These are phyloP conservation scores for Verticillium nubilum DNA, from an alignment of 2,329 filamentous ascomycete genomes.

Conservation along the genomic window DNA sequence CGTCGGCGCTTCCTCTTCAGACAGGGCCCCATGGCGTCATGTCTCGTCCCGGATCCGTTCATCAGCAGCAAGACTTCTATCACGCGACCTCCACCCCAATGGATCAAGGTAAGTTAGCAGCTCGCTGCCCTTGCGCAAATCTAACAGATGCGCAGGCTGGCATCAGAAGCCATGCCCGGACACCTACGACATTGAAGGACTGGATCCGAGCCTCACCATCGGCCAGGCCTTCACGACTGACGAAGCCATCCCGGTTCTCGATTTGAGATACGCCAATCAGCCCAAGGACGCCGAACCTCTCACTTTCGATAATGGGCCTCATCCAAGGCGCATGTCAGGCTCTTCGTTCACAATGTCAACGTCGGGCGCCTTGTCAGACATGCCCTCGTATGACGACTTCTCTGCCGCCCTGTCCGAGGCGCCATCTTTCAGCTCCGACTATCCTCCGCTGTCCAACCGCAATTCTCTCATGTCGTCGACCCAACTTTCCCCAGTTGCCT, in stretches of 20 bases:
- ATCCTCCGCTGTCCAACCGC: conserved; percentile 60
- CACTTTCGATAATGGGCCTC: conserved; percentile 45
- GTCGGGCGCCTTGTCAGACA: conserved; percentile 58
- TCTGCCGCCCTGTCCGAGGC: conserved; percentile 61
- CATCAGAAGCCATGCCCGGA: conserved; percentile 53
- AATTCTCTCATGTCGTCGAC: conserved; percentile 68
- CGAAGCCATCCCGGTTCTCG: conserved; percentile 57
- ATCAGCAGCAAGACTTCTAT: conserved; percentile 46
- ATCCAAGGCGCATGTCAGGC: conserved; percentile 61
- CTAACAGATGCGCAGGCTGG: conserved; percentile 26
- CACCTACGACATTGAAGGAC: conserved; percentile 45
- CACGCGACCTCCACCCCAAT: conserved; percentile 36
- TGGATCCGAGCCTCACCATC: conserved; percentile 55
- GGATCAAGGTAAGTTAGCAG: conserved; percentile 39
- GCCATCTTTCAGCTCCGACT: conserved; percentile 61
- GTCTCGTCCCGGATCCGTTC: conserved; percentile 50
- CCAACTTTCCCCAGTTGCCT: conserved; percentile 67
- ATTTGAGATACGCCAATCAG: conserved; percentile 47
- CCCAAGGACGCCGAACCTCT: conserved; percentile 43
- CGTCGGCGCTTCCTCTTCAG: conserved; percentile 46
- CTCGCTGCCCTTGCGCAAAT: not conserved
- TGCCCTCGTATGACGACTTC: conserved; percentile 67
- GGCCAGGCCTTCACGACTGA: conserved; percentile 59
- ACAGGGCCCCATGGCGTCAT: conserved; percentile 45
- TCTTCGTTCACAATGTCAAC: conserved; percentile 71